Conservation (phyloP, 768 basidiomycete genomes). For the Podaxis sp. region DNA sequence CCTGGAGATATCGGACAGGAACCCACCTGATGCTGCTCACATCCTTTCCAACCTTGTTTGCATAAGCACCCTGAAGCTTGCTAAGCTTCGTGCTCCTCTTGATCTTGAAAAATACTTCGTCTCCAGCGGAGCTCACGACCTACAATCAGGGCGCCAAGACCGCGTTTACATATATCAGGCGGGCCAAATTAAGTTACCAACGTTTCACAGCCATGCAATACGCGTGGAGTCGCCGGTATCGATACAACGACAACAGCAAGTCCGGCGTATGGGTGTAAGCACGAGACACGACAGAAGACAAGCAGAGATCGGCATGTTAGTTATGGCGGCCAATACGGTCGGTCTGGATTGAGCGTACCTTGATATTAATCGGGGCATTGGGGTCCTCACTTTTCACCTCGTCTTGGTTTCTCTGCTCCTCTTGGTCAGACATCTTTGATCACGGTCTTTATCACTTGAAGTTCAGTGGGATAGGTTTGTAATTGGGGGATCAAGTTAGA, state of each 20-base stretch:
- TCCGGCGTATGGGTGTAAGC: not conserved
- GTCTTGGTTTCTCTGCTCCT: slow-evolving; percentile 33
- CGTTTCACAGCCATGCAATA: not conserved
- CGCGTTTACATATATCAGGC: not conserved
- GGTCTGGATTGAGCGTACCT: slow-evolving; percentile 39
- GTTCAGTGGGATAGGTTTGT: not conserved
- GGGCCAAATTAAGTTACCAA: not conserved
- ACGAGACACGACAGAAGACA: not conserved
- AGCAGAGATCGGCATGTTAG: not conserved
- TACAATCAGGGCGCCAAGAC: slow-evolving; percentile 26
- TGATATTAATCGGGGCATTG: slow-evolving; percentile 74
- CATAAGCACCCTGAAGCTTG: slow-evolving; percentile 92
- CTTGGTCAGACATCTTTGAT: slow-evolving; percentile 53
- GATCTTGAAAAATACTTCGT: slow-evolving; percentile 97
- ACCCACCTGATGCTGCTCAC: slow-evolving; percentile 83
- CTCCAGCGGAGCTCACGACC: slow-evolving; percentile 75
- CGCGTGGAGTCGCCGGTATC: not conserved
- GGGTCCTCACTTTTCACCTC: slow-evolving; percentile 57
- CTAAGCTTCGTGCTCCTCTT: slow-evolving; percentile 89
- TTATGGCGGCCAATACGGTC: too few relatives aligned
- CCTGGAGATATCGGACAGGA: not conserved
- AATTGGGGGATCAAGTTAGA: not conserved
- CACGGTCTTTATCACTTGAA: not conserved
- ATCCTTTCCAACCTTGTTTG: slow-evolving; percentile 89
- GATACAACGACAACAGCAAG: not conserved